Evolutionary conservation across 495 filamentous ascomycete genomes (phyloP), one percentile per base, ranked within the genome.

Genomic region (Aspergillus sclerotioniger): DNA sequence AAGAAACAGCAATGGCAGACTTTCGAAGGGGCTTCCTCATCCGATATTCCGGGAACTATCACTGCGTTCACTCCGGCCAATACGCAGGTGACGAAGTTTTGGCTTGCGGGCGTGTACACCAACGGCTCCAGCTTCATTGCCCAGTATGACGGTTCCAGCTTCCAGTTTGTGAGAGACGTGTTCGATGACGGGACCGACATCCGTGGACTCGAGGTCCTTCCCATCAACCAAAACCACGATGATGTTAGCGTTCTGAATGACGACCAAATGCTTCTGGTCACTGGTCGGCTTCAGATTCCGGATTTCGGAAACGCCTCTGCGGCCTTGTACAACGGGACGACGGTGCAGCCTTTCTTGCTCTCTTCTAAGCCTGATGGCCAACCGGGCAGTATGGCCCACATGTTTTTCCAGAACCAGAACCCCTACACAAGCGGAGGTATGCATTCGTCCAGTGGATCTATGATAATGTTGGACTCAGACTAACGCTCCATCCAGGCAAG

Each of bases 251-350:
- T 89, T n/a, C 61, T 98, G 20, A 75, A 83, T 35, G 71, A 80
- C 13, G 75, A 85, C 50, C 82, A 94, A 66, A 78, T 82, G 1
- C 83, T 99, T n/a, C 77, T 99, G 56, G 70, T 96, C 45, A 87
- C 90, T 51, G 94, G 94, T 29, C 81, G 88, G 49, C 82, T 98
- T 54, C 77, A 82, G 51, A 76, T 97, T 32, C 84, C 88, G 0
- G 71, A 72, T 49, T 95, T 91, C 69, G 93, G 93, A 59, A 85
- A 84, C 62, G 90, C 87, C 12, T 96, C 92, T n/a, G 92, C 89
- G 1, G 94, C 84, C 5, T 74, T 96, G 39, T 98, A 85, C 71
- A 87, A 98, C 62, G 93, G 94, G 60, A 90, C 83, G 5, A 76
- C 72, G 10, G 82, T 95, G 64, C 75, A 75, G 21, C 94, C 94